Evolutionary conservation across 495 filamentous ascomycete species (phyloP).

Genomic region (Xylaria intraflava): DNA sequence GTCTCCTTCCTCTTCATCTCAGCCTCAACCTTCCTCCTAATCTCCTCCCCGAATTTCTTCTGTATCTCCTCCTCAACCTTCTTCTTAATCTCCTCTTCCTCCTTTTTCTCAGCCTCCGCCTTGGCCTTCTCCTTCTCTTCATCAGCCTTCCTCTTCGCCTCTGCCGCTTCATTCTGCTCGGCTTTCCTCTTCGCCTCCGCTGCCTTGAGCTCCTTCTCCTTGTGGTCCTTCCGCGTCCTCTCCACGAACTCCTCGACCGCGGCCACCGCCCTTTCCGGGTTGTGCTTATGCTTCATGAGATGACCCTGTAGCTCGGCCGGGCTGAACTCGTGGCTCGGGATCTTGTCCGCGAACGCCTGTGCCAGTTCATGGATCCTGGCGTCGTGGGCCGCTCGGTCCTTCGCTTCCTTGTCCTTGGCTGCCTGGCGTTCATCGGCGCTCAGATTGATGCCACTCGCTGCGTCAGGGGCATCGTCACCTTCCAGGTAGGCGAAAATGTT

Average conservation of each 20-base stretch:
- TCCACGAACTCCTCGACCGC: conserved; percentile 54
- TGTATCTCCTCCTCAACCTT: conserved; percentile 12
- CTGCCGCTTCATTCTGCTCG: conserved; percentile 28
- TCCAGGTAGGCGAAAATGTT: conserved; percentile 44
- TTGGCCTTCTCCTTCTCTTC: conserved; percentile 17
- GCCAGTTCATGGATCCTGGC: conserved; percentile 34
- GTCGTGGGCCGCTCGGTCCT: conserved; percentile 34
- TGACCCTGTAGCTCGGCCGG: conserved; percentile 77
- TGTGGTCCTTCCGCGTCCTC: conserved; percentile 50
- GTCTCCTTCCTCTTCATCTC: conserved; percentile 11
- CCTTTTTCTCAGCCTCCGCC: conserved; percentile 13
- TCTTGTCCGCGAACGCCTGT: conserved; percentile 49
- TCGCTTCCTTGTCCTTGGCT: conserved; percentile 22
- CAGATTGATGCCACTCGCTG: conserved; percentile 1
- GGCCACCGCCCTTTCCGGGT: conserved; percentile 53
- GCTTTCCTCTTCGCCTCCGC: conserved; percentile 38
- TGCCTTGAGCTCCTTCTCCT: conserved; percentile 46
- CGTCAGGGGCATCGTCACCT: conserved; percentile 29
- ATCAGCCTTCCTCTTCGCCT: conserved; percentile 25
- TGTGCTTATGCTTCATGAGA: conserved; percentile 60
- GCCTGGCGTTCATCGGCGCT: conserved; percentile 32
- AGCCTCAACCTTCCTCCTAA: conserved; percentile 12
- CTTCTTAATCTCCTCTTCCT: conserved; percentile 10
- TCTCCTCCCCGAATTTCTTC: conserved; percentile 12
- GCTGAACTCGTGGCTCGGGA: conserved; percentile 60